Evolutionary conservation across 306 rosid genomes (phyloP).

Genomic region (Aeschynomene evenia): DNA sequence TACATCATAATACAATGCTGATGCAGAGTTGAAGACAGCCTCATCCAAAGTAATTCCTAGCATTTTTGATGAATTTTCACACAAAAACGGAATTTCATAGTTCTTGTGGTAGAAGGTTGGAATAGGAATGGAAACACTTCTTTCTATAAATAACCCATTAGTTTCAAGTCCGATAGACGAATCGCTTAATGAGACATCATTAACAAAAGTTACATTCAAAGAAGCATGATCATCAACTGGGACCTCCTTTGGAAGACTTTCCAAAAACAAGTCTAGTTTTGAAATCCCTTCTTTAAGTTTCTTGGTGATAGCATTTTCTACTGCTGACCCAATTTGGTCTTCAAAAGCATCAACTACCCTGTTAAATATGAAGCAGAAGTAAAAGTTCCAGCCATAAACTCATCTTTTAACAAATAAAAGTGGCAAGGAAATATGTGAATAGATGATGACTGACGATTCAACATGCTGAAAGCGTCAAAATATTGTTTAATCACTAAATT

Average conservation of each 20-base stretch:
- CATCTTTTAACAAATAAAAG: slow-evolving; percentile 16
- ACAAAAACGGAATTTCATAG: slow-evolving; percentile 43
- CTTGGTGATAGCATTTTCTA: slow-evolving; percentile 66
- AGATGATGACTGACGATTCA: not conserved
- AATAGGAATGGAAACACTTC: slow-evolving; percentile 28
- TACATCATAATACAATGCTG: slow-evolving; percentile 67
- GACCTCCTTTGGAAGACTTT: slow-evolving; percentile 74
- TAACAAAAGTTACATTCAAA: slow-evolving; percentile 69
- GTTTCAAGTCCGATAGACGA: slow-evolving; percentile 76
- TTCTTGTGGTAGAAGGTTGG: slow-evolving; percentile 35
- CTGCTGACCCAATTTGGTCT: slow-evolving; percentile 67
- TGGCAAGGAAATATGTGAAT: not conserved
- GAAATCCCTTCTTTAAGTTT: slow-evolving; percentile 65
- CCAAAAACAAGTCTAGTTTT: slow-evolving; percentile 67
- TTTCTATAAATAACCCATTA: slow-evolving; percentile 66
- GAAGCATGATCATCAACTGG: slow-evolving; percentile 64
- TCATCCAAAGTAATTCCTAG: slow-evolving; percentile 79
- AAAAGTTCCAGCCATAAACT: slow-evolving; percentile 18
- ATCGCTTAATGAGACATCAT: slow-evolving; percentile 54
- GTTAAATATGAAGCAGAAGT: slow-evolving; percentile 35
- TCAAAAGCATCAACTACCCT: slow-evolving; percentile 86
- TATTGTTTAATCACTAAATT: not conserved
- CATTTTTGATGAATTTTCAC: slow-evolving; percentile 73
- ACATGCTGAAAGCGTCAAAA: not conserved
- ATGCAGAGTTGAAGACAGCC: slow-evolving; percentile 81